Evolutionary conservation across 176 grass and related monocot genomes (phyloP), one percentile per base, ranked within the genome.

Genomic region (Pontederia paniculata): DNA sequence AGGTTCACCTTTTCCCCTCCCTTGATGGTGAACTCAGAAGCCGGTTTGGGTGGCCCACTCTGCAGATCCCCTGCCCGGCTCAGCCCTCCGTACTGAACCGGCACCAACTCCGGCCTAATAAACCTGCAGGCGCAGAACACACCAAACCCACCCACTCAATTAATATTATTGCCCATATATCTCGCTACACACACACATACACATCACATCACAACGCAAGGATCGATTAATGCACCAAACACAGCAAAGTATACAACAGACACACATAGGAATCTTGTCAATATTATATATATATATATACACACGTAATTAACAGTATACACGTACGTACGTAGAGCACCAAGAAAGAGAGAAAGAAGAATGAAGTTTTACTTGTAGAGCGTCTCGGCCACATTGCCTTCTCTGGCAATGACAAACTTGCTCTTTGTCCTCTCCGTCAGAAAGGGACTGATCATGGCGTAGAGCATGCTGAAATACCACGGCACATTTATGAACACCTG

Each of bases 341-440:
- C n/a, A n/a, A n/a, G n/a, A n/a, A n/a, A n/a, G n/a, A n/a, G n/a
- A n/a, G n/a, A n/a, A n/a, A n/a, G n/a, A n/a, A n/a, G n/a, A n/a
- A n/a, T n/a, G n/a, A n/a, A n/a, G n/a, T n/a, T n/a, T 45, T 67
- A 94, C 89, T 84, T 95, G 75, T 79, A 88, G 54, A 95, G 89
- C 44, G 81, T 95, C 77, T 95, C 89, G 16, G 89, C 81, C 19
- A 95, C 89, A 65, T 95, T 88, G 57, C 89, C 81, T 82, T 88
- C 89, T 2, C 84, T 57, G 48, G 89, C 89, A 42, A 95, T 88
- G 63, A 95, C 84, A 44, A 95, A 88, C 77, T 95, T 95, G 81
- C 89, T 88, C 80, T 95, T 95, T 64, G 89, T 95, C 53, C 89
- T 76, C 74, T 95, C 89, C 17, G 89, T 95, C 11, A 95, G 81